These are phyloP conservation scores for Raffaelea arxii DNA, from an alignment of 2,329 filamentous ascomycete species.

Conservation along the genomic window DNA sequence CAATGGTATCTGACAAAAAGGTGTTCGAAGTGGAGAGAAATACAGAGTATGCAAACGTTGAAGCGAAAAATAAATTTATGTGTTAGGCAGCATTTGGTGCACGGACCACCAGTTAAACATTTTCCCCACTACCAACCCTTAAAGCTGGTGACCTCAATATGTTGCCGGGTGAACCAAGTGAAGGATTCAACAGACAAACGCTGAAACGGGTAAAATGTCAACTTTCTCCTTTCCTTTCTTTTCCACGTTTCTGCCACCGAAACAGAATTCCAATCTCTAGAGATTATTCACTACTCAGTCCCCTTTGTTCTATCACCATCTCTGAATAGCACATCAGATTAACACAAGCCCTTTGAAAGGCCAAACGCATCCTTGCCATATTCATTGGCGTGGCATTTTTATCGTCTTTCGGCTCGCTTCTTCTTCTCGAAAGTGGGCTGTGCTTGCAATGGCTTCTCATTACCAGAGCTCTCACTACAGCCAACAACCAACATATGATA, in stretches of 20 bases:
- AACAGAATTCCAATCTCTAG: too few species aligned
- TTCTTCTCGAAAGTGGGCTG: not conserved
- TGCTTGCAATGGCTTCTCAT: conserved; percentile 38
- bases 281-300: too few species aligned
- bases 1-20: conserved; percentile 7
- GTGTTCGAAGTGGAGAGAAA: not conserved
- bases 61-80: too few species aligned
- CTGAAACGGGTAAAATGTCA: conserved; percentile 14
- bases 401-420: not conserved
- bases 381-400: not conserved
- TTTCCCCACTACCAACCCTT: conserved; percentile 2
- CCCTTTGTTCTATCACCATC: not conserved
- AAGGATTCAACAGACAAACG: too few species aligned
- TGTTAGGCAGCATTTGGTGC: too few species aligned
- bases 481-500: conserved; percentile 28
- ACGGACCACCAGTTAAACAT: conserved; percentile 1
- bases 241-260: not conserved
- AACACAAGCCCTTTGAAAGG: too few species aligned
- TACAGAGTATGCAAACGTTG: not conserved
- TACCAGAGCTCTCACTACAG: conserved; percentile 46
- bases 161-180: conserved; percentile 14
- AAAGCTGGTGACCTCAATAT: not conserved
- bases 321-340: too few species aligned
- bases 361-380: not conserved
- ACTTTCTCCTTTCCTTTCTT: conserved; percentile 2